Percentiles rank a stretch among this genome's conserved stretches.
phyloP scores from a whole-genome alignment of 2,329 filamentous ascomycete genomes.

The Botryotinia globosa region DNA sequence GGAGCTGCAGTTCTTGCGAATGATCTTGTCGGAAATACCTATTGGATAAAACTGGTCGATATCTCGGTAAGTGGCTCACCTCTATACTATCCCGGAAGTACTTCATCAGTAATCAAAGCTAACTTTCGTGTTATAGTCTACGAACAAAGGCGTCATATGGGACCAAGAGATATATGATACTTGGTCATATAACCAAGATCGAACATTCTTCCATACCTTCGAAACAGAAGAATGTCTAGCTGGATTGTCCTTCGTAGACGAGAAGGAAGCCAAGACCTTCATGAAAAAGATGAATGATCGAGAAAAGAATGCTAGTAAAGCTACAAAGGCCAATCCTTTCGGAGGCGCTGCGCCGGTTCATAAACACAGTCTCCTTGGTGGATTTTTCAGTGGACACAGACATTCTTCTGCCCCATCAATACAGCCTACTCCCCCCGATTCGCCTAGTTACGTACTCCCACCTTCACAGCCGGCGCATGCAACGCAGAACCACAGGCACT shows the following conservation, averaged over 20 bases:
- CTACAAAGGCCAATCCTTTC: slow-evolving; percentile 77
- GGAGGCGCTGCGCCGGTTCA: slow-evolving; percentile 45
- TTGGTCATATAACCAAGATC: slow-evolving; percentile 93
- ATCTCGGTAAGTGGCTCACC: slow-evolving; percentile 67
- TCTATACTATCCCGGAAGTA: background rate
- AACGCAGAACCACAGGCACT: slow-evolving; percentile 39
- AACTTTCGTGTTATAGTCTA: slow-evolving; percentile 56
- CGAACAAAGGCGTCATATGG: slow-evolving; percentile 85
- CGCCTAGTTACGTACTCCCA: slow-evolving; percentile 47
- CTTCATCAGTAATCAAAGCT: slow-evolving; percentile 19
- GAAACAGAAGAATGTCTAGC: slow-evolving; percentile 91
- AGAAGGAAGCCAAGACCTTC: slow-evolving; percentile 96
- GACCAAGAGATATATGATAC: slow-evolving; percentile 97
- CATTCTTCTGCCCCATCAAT: slow-evolving; percentile 52
- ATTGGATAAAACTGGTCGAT: slow-evolving; percentile 97
- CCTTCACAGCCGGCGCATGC: slow-evolving; percentile 24
- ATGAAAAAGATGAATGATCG: slow-evolving; percentile 96
- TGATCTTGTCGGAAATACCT: slow-evolving; percentile 90
- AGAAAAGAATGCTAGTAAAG: slow-evolving; percentile 92
- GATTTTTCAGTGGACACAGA: slow-evolving; percentile 57
- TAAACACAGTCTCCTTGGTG: slow-evolving; percentile 52
- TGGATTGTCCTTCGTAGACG: slow-evolving; percentile 87
- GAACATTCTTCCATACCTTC: slow-evolving; percentile 96
- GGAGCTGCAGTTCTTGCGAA: slow-evolving; percentile 89
- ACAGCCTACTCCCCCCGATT: slow-evolving; percentile 52